phyloP scores from a whole-genome alignment of 1,284 basidiomycete genomes.

The Malassezia yamatoensis region DNA sequence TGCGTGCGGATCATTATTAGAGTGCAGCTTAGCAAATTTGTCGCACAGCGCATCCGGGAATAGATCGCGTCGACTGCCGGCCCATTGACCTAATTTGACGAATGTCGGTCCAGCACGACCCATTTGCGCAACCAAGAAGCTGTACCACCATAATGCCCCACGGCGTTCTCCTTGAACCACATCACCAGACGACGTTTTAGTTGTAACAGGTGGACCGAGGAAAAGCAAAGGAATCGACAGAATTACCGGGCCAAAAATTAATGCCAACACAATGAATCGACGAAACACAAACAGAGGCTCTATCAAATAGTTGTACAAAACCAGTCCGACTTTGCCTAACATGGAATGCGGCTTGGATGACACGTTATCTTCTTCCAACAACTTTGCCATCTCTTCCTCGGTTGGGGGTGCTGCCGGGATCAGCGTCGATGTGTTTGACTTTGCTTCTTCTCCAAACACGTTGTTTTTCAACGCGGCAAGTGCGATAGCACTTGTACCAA shows the following conservation, averaged over 20 bases:
- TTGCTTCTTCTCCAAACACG: neutral
- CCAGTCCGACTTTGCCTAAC: neutral
- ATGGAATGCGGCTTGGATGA: neutral
- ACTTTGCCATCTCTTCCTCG: neutral
- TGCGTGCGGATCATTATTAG: conserved; percentile 73
- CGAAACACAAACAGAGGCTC: conserved; percentile 75
- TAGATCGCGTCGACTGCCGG: conserved; percentile 83
- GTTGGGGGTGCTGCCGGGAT: neutral
- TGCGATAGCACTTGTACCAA: neutral
- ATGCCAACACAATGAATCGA: conserved; percentile 72
- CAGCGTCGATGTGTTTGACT: neutral
- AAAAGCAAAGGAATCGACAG: conserved; percentile 73
- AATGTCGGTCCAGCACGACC: conserved; percentile 91
- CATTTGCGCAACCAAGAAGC: conserved; percentile 77
- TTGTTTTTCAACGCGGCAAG: neutral
- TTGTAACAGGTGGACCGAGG: conserved; percentile 52
- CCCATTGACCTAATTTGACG: conserved; percentile 99
- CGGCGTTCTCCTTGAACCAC: conserved; percentile 32
- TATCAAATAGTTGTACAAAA: conserved; percentile 54
- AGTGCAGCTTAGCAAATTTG: conserved; percentile 75
- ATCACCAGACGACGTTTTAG: conserved; percentile 11
- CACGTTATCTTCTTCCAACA: neutral
- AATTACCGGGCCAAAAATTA: conserved; percentile 79
- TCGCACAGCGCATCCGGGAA: conserved; percentile 88
- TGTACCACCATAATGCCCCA: conserved; percentile 72